Percentiles rank a stretch among this genome's conserved stretches.
phyloP scores from a whole-genome alignment of 768 basidiomycete genomes.

The Xerocomellus chrysenteron region DNA sequence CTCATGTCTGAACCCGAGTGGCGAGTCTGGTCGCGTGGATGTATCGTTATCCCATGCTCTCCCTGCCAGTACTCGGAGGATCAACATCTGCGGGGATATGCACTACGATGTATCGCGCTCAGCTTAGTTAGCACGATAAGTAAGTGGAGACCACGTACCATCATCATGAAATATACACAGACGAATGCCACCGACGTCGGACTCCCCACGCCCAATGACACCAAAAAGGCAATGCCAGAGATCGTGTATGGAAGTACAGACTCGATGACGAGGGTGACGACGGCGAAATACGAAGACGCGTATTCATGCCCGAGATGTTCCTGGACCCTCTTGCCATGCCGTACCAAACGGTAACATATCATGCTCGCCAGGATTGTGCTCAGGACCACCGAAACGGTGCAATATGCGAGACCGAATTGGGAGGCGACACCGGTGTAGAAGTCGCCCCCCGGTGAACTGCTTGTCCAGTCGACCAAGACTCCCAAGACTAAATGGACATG shows the following conservation, averaged over 20 bases:
- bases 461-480: slow-evolving; percentile 5
- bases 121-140: not conserved
- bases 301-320: slow-evolving; percentile 16
- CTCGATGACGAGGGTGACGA: slow-evolving; percentile 18
- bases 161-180: slow-evolving; percentile 17
- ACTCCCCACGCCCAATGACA: slow-evolving; percentile 18
- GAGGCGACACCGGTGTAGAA: slow-evolving; percentile 13
- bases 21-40: not conserved
- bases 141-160: slow-evolving; percentile 10
- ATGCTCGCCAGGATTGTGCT: slow-evolving; percentile 20
- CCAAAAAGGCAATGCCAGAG: slow-evolving; percentile 23
- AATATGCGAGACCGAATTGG: slow-evolving; percentile 21
- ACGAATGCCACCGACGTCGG: slow-evolving; percentile 9
- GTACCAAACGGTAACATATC: slow-evolving; percentile 22
- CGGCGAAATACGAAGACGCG: slow-evolving; percentile 16
- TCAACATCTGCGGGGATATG: slow-evolving; percentile 28
- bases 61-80: slow-evolving; percentile 22
- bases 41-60: slow-evolving; percentile 13
- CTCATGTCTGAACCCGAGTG: slow-evolving; percentile 8
- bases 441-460: slow-evolving; percentile 17
- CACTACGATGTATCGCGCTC: slow-evolving; percentile 10
- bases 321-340: slow-evolving; percentile 3
- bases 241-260: slow-evolving; percentile 27
- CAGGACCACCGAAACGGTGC: slow-evolving; percentile 10
- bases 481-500: slow-evolving; percentile 16